Conservation (phyloP, 345 rosid species). For the Salix brachista region DNA sequence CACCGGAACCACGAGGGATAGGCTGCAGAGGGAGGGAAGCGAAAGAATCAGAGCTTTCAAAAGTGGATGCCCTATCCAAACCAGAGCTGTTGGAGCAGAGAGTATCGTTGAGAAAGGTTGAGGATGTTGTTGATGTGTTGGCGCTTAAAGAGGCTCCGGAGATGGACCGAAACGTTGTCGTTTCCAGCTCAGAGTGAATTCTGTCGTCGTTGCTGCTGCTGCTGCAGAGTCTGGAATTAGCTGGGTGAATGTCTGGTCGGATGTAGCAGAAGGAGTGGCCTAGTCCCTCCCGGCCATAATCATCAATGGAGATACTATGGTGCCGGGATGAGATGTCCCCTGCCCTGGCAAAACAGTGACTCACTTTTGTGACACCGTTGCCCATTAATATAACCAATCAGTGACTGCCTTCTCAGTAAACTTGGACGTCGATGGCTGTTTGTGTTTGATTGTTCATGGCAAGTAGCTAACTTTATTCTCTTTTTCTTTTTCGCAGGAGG, state of each 20-base stretch:
- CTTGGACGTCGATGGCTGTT: too few species aligned
- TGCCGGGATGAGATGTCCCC: constrained; percentile 42
- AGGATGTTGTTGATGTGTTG: constrained; percentile 76
- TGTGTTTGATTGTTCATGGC: not conserved
- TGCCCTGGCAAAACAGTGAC: constrained; percentile 54
- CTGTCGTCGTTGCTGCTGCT: constrained; percentile 26
- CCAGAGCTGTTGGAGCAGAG: constrained; percentile 36
- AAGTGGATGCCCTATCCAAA: constrained; percentile 69
- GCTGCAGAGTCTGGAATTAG: constrained; percentile 17
- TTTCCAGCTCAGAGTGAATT: constrained; percentile 58
- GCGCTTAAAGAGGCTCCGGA: constrained; percentile 98
- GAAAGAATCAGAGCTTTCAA: constrained; percentile 83
- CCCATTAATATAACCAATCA: constrained; percentile 39
- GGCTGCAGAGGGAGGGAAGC: constrained; percentile 86
- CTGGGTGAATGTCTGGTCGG: constrained; percentile 55
- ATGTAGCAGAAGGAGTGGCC: constrained; percentile 97
- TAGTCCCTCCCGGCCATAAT: constrained; percentile 62
- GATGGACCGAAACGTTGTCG: constrained; percentile 80
- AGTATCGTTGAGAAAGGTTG: constrained; percentile 58
- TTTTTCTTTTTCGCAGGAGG: not conserved
- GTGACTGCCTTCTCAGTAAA: constrained; percentile 3
- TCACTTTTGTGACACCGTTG: constrained; percentile 65
- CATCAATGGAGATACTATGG: constrained; percentile 26
- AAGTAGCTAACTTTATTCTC: not conserved
- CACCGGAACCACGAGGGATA: constrained; percentile 42